A percentile compares a stretch with the other conserved stretches of the same genome.
Evolutionary conservation across 768 basidiomycete genomes (phyloP).

Genomic region (Serendipita sp.): DNA sequence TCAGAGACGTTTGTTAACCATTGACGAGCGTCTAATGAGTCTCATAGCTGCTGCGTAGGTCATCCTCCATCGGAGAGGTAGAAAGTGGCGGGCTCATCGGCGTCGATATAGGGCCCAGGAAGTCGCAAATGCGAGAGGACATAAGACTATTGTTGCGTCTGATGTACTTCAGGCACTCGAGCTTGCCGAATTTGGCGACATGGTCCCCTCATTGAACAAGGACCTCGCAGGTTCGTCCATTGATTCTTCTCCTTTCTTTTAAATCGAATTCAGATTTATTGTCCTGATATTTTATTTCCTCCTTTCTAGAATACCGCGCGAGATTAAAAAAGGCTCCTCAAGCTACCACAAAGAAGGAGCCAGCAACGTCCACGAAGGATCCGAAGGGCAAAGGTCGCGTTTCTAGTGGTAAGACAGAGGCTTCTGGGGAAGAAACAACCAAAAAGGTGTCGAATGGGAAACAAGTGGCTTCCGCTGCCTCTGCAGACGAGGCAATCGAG

Average conservation of each 20-base stretch:
- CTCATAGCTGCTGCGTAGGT: constrained; percentile 32
- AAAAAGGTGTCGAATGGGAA: constrained; percentile 14
- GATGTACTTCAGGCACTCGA: constrained; percentile 84
- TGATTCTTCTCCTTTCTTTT: not conserved
- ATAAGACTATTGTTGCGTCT: constrained; percentile 77
- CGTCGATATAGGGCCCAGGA: constrained; percentile 56
- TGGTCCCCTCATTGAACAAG: constrained; percentile 37
- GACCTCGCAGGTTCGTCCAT: constrained; percentile 46
- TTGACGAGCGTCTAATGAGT: constrained; percentile 7
- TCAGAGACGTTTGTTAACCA: constrained; percentile 23
- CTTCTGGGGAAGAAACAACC: constrained; percentile 1
- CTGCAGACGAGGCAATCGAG: constrained; percentile 19
- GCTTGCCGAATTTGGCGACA: constrained; percentile 56
- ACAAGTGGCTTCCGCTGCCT: constrained; percentile 23
- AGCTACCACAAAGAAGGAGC: constrained; percentile 16
- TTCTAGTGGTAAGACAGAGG: constrained; percentile 11
- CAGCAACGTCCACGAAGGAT: constrained; percentile 15
- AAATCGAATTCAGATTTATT: not conserved
- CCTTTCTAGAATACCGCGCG: constrained; percentile 44
- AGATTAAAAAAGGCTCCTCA: constrained; percentile 26
- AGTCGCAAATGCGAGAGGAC: constrained; percentile 65
- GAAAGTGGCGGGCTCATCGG: not conserved
- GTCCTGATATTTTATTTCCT: not conserved
- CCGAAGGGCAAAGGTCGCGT: constrained; percentile 20
- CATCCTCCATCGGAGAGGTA: not conserved